Base-by-base conservation (phyloP, 2,329 filamentous ascomycete genomes). In the Sclerotinia trifoliorum region DNA sequence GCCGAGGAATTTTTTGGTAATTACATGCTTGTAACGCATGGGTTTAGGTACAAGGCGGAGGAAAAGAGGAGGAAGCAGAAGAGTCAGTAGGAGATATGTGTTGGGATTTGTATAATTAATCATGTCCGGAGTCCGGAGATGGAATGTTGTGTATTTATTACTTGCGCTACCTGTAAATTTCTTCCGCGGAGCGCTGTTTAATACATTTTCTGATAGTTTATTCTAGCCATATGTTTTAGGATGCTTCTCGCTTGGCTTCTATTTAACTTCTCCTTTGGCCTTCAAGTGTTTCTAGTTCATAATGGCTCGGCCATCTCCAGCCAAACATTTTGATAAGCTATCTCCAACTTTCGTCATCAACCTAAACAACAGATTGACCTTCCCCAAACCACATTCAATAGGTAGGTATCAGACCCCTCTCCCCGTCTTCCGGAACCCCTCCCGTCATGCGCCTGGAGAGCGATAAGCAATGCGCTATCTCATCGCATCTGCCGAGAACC, bases 1-100 rank as follows among this genome's bases (percentile, higher is more conserved):
- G 81, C 81, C 0, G 79, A 82, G 69, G 78, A 82, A 55, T 80
- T 83, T 70, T 83, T 83, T 65, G 76, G 78, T 62, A 83, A 83
- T 68, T 83, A 83, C 70, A 72, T 83, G 4, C 69, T 82, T 3
- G 70, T 84, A 6, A 82, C 80, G 1, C 81, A 84, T 68, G 81
- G 81, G 0, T 75, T 81, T 7, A 70, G 78, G 5, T 83, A 80
- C 70, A 72, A 72, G 3, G 69, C 70, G 19, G 74, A 77, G 66
- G 68, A 76, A 71, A 74, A 71, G 64, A 73, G 68, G 58, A 72
- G 72, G 60, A 71, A 75, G 69, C 42, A 73, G 66, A 75, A 75
- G 60, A 44, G 55, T 24, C 48, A 67, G 17, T 70, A 56, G 17
- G 19, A 1, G 21, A 26, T 6, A 26, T 4, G 3, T 19, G 44